A percentile compares a stretch with the other conserved stretches of the same genome.
These are phyloP conservation scores for Mycena metata DNA, from an alignment of 768 basidiomycete species.

Conservation along the genomic window DNA sequence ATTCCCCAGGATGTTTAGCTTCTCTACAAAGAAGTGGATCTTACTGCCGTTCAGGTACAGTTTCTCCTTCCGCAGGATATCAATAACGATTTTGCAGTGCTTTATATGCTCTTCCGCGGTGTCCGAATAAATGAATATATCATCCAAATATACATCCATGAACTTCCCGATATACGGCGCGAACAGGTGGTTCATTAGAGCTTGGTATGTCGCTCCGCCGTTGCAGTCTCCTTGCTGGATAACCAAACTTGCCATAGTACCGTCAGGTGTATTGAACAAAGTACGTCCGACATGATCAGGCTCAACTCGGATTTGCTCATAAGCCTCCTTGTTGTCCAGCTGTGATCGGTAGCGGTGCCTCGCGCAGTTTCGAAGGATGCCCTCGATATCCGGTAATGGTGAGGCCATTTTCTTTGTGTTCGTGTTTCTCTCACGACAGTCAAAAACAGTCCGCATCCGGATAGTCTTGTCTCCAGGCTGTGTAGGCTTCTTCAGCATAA, in stretches of 20 bases:
- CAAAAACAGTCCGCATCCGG: too few relatives aligned
- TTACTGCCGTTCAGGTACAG: constrained; percentile 54
- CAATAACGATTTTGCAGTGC: constrained; percentile 48
- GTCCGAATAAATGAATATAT: constrained; percentile 58
- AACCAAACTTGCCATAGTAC: constrained; percentile 57
- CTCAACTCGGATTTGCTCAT: constrained; percentile 54
- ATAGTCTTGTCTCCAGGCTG: too few relatives aligned
- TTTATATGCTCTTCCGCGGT: constrained; percentile 50
- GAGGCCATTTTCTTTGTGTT: too few relatives aligned
- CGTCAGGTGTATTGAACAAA: constrained; percentile 53
- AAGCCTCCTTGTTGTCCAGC: constrained; percentile 55
- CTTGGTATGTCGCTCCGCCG: constrained; percentile 55
- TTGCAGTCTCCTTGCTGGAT: constrained; percentile 46
- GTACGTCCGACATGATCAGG: constrained; percentile 44
- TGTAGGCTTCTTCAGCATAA: too few relatives aligned
- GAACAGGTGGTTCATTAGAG: constrained; percentile 57
- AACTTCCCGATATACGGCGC: constrained; percentile 49
- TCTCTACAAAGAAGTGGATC: constrained; percentile 47
- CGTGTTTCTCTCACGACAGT: too few relatives aligned
- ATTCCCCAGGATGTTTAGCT: too few relatives aligned
- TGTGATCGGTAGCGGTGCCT: too few relatives aligned
- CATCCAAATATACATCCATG: constrained; percentile 50
- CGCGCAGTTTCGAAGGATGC: too few relatives aligned
- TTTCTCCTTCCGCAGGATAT: constrained; percentile 48
- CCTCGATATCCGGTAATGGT: too few relatives aligned